Evolutionary conservation across 305 asterid species (phyloP).

Genomic region (Solanum chacoense): DNA sequence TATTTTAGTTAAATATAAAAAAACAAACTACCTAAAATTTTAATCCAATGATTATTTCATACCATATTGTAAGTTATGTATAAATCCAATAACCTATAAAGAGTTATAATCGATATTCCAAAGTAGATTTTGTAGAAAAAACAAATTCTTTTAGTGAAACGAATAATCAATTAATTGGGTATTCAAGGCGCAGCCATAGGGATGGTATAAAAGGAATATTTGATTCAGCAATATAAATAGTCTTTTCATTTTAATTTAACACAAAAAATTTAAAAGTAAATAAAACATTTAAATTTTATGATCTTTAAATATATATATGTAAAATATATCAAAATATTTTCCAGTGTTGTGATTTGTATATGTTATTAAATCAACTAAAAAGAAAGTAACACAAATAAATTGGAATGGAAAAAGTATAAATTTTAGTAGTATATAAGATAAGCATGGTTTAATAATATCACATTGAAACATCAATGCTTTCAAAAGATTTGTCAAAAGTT

Average conservation of each 20-base stretch:
- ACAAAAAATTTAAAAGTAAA: background rate
- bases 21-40: background rate
- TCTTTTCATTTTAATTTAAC: background rate
- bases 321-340: background rate
- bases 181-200: background rate
- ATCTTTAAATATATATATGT: background rate
- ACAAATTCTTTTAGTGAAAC: background rate
- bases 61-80: background rate
- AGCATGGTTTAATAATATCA: background rate
- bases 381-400: background rate
- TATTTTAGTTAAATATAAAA: background rate
- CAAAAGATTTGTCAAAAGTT: background rate
- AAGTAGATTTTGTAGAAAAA: background rate
- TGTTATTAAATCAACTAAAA: background rate
- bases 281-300: background rate
- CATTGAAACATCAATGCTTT: background rate
- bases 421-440: background rate
- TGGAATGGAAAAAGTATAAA: background rate
- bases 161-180: background rate
- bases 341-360: background rate
- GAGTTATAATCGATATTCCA: background rate
- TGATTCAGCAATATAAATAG: background rate
- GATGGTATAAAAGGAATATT: background rate
- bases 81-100: background rate
- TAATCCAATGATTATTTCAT: background rate